Conservation (phyloP, 129 eudicot species). For the Pulicaria dysenterica region DNA sequence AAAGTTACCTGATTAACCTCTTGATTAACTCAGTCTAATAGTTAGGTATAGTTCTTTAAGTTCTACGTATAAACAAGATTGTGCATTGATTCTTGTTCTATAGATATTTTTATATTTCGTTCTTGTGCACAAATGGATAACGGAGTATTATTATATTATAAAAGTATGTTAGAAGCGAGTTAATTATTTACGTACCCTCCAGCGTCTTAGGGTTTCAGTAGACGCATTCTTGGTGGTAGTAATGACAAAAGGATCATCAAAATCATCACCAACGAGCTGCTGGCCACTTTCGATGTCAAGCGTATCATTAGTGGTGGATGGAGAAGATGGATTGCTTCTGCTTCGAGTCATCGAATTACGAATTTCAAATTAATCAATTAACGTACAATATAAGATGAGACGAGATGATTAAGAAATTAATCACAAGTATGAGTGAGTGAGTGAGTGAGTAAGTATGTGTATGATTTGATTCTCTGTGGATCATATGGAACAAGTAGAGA, state of each 20-base stretch:
- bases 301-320: slow-evolving; percentile 1
- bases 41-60: no score
- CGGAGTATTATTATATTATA: no score
- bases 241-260: slow-evolving; percentile 80
- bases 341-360: slow-evolving; percentile 25
- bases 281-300: slow-evolving; percentile 52
- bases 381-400: background rate
- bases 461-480: background rate
- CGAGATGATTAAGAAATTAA: background rate
- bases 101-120: no score
- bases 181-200: slow-evolving; percentile 64
- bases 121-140: no score
- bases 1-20: no score
- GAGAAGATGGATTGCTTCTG: slow-evolving; percentile 22
- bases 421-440: background rate
- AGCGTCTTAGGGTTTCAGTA: slow-evolving; percentile 59
- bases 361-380: background rate
- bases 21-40: no score
- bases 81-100: no score
- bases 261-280: slow-evolving; percentile 1
- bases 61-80: no score
- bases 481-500: slow-evolving; percentile 24
- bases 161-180: no score
- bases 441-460: background rate
- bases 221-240: slow-evolving; percentile 80